Base-by-base conservation (phyloP, 345 rosid species). In the Moricandia arvensis region DNA sequence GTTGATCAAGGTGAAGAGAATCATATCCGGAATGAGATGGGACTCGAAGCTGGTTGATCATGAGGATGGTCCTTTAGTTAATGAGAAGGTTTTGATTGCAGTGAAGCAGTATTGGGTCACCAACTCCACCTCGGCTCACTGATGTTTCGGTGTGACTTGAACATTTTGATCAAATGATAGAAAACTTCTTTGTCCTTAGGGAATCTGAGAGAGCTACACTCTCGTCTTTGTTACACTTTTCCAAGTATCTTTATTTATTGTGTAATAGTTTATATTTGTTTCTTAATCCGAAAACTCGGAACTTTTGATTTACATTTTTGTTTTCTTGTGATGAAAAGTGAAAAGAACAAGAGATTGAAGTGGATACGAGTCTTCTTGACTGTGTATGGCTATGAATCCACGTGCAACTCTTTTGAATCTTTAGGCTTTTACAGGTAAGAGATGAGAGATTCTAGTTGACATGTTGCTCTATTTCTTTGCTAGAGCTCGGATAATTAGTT, bases 81-180 rank as follows among this genome's bases (percentile, higher is more conserved):
- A 94, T 0, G 98, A 89, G 84, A 96, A 96, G 83, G 83, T 89
- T 73, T 74, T 96, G 76, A 82, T 96, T 12, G 97, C 98, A 0
- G 99, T 93, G 71, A 96, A 96, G 87, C 97, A 89, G 77, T 96
- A 92, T 34, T 96, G 99, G 99, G 98, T 91, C 33, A 83, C 82
- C 29, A 96, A 91, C 89, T 83, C 93, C 29, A 89, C 99, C 59
- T 82, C 93, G 0, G 0, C 83, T 27, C 72, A 78, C 75, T 90
- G 73, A 77, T 79, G 71, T 38, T 59, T 61, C 15, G 26, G 59
- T 60, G 73, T 41, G 74, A 67, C 76, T 75, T 29, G 70, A 4
- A 79, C 80, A 72, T 80, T 57, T 68, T 77, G 72, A 62, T 80
- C 58, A 34, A 66, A 61, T 33, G 77, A 66, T 38, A 79, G 72